phyloP scores from a whole-genome alignment of 768 basidiomycete species.

The Termitomyces sp. region DNA sequence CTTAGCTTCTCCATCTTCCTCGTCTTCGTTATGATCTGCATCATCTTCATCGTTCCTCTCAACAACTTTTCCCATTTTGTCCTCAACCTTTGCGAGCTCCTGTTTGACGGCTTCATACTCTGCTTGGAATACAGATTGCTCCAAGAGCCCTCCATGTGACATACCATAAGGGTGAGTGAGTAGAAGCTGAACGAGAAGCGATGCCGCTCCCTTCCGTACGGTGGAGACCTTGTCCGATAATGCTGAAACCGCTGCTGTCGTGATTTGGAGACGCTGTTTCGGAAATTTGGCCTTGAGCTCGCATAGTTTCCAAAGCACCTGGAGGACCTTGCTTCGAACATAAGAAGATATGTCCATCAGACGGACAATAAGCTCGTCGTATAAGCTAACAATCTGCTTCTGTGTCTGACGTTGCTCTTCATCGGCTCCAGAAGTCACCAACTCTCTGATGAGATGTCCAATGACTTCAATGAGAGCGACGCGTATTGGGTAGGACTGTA shows the following conservation, averaged over 20 bases:
- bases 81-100: constrained; percentile 72
- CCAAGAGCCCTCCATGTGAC: constrained; percentile 80
- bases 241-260: constrained; percentile 71
- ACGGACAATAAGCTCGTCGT: constrained; percentile 83
- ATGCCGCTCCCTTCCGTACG: constrained; percentile 83
- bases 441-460: constrained; percentile 78
- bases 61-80: constrained; percentile 59
- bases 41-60: constrained; percentile 38
- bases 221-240: constrained; percentile 88
- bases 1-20: constrained; percentile 20
- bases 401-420: constrained; percentile 42
- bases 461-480: constrained; percentile 92
- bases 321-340: constrained; percentile 86
- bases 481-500: constrained; percentile 92
- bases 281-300: constrained; percentile 79
- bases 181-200: constrained; percentile 70
- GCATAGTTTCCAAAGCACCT: constrained; percentile 72
- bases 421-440: constrained; percentile 51
- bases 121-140: constrained; percentile 67
- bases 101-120: constrained; percentile 60
- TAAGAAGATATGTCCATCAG: constrained; percentile 86
- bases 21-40: constrained; percentile 24
- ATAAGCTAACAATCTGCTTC: constrained; percentile 78
- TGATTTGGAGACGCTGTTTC: constrained; percentile 75
- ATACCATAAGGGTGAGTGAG: constrained; percentile 86